These are phyloP conservation scores for Taxillus chinensis DNA, from an alignment of 164 flowering plant genomes.

Conservation along the genomic window DNA sequence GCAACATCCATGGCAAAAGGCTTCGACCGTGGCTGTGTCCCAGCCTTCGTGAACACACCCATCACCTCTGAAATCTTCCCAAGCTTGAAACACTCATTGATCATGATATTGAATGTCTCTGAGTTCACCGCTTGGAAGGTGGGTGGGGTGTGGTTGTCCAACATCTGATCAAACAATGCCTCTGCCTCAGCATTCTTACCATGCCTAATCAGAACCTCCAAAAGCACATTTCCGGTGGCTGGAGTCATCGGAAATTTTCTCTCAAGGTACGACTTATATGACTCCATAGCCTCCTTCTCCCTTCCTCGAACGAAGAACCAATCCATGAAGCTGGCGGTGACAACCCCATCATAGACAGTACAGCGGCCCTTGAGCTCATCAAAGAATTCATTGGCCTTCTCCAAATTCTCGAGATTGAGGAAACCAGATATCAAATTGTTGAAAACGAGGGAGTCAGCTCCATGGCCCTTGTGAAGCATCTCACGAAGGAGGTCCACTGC, in stretches of 20 bases:
- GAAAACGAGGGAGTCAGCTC: conserved; percentile 73
- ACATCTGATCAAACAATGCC: conserved; percentile 57
- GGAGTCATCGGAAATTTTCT: conserved; percentile 56
- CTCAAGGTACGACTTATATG: conserved; percentile 39
- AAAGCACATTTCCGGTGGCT: conserved; percentile 60
- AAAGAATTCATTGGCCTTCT: conserved; percentile 61
- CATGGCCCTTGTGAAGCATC: conserved; percentile 66
- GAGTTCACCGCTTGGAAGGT: conserved; percentile 57
- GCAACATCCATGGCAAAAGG: conserved; percentile 70
- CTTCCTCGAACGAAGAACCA: conserved; percentile 55
- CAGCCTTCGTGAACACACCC: conserved; percentile 42
- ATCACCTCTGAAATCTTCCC: conserved; percentile 45
- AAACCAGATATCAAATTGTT: conserved; percentile 58
- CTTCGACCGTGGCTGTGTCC: conserved; percentile 41
- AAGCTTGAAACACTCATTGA: conserved; percentile 50
- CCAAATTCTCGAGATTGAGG: conserved; percentile 39
- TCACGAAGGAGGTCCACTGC: conserved; percentile 56
- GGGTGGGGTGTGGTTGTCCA: conserved; percentile 63
- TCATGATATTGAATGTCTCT: conserved; percentile 61
- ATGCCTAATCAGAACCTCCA: conserved; percentile 55
- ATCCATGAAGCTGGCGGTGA: conserved; percentile 67
- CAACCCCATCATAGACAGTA: conserved; percentile 72
- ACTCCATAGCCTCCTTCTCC: conserved; percentile 71
- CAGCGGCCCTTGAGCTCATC: conserved; percentile 72
- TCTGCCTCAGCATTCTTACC: conserved; percentile 51